A percentile compares a stretch with the other conserved stretches of the same genome.
Evolutionary conservation across 805 yeast genomes (phyloP).

Genomic region (Ogataea corticis): DNA sequence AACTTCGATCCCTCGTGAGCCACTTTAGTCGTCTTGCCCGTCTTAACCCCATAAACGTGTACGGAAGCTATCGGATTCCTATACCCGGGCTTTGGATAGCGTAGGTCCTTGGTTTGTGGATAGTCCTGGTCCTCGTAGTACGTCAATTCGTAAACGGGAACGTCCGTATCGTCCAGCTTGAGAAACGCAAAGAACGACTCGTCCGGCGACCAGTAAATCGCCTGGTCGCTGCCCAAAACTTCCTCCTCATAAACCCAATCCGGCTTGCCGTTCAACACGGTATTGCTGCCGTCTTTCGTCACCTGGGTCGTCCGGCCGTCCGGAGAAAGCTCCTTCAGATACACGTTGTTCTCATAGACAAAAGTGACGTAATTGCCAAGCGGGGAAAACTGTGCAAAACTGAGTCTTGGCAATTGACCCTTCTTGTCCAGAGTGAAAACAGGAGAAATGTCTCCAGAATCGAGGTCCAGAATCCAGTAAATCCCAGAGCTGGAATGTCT

Average conservation of each 20-base stretch:
- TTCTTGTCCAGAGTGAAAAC: constrained; percentile 20
- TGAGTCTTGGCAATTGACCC: constrained; percentile 36
- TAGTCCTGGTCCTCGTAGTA: constrained; percentile 48
- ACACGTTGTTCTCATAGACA: constrained; percentile 57
- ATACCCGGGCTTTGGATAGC: constrained; percentile 76
- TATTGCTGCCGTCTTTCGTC: constrained; percentile 52
- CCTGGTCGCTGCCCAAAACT: constrained; percentile 55
- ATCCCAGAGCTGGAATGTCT: constrained; percentile 66
- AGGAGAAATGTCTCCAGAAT: constrained; percentile 27
- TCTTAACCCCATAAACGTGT: constrained; percentile 40
- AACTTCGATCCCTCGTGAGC: constrained; percentile 32
- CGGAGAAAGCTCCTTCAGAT: constrained; percentile 40
- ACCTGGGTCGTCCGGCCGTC: constrained; percentile 33
- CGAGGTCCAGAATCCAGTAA: constrained; percentile 63
- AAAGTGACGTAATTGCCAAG: constrained; percentile 54
- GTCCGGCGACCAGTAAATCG: constrained; percentile 75
- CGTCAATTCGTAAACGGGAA: constrained; percentile 52
- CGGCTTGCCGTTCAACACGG: constrained; percentile 65
- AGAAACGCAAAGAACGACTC: constrained; percentile 57
- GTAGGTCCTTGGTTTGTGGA: constrained; percentile 47
- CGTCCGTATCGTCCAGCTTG: constrained; percentile 59
- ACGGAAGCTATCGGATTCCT: constrained; percentile 56
- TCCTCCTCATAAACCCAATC: constrained; percentile 91
- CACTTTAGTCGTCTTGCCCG: constrained; percentile 25
- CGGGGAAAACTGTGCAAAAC: constrained; percentile 68